A percentile compares a stretch with the other conserved stretches of the same genome.
Conservation (phyloP, 176 grass and related monocot species). For the Rhynchospora pubera region DNA sequence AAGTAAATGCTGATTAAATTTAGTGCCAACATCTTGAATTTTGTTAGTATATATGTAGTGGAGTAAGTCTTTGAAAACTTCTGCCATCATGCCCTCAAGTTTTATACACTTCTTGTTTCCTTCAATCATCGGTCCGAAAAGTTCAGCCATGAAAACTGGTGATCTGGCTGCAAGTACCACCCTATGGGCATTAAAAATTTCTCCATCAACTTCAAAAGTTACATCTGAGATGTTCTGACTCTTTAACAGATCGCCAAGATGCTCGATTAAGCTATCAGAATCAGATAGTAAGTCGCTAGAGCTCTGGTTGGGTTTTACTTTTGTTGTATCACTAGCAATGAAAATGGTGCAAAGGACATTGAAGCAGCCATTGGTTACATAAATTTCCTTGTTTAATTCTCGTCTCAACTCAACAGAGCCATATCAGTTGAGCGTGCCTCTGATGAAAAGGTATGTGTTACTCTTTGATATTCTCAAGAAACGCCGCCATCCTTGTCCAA, state of each 20-base stretch:
- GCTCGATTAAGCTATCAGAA: neutral
- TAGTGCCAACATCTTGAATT: neutral
- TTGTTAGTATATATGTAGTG: constrained; percentile 19
- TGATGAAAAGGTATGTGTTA: neutral
- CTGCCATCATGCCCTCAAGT: neutral
- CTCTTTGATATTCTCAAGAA: neutral
- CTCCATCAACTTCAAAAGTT: neutral
- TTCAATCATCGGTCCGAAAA: neutral
- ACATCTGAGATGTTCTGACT: neutral
- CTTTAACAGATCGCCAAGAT: neutral
- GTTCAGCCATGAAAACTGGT: neutral
- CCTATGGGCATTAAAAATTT: neutral
- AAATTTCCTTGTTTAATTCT: neutral
- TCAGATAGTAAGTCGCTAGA: neutral
- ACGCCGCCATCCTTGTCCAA: neutral
- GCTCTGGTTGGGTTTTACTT: neutral
- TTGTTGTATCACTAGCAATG: neutral
- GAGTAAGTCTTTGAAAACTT: constrained; percentile 24
- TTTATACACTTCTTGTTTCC: neutral
- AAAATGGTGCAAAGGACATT: neutral
- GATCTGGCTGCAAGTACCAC: neutral
- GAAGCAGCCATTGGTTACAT: neutral
- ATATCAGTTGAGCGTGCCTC: neutral
- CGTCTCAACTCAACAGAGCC: neutral
- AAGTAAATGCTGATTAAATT: neutral